Evolutionary conservation across 164 flowering plant genomes (phyloP), one percentile per base, ranked within the genome.

Genomic region (Magnolia changhungtana): DNA sequence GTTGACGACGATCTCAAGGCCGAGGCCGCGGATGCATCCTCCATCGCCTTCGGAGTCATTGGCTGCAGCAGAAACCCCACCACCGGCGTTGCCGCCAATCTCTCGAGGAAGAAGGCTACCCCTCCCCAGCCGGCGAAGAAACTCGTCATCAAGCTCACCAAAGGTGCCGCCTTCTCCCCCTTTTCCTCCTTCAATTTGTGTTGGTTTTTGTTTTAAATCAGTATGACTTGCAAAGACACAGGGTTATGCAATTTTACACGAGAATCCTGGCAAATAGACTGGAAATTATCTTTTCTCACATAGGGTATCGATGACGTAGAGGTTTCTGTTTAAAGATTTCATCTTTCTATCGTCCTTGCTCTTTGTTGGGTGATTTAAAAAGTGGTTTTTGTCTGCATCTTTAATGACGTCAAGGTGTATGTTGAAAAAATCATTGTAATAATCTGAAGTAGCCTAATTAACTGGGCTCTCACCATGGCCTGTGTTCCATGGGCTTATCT

Each of bases 121-220:
- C 94, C 89, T 4, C 98, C 98, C 73, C 96, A 90, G 82, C 98
- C 98, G 1, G 71, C 92, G 13, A 95, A 95, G 85, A 91, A 92
- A 82, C 91, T 95, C 65, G 94, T 95, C 61, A 95, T 95, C 81
- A 91, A 90, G 89, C 90, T 88, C 72, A 11, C 78, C 37, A 95
- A 92, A 93, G 98, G 98, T 92, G 71, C 21, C 50, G 27, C 71
- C 10, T 49, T 71, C 16, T 27, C 20, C 61, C 52, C 1, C 4
- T 45, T 45, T 65, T 45, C 18, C 65, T 13, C 7, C 45, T 5
- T 37, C 45, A 37, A 37, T 37, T 55, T 55, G 3, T 14, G 13
- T 55, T 55, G 16, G 61, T 55, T 55, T 55, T 55, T 55, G 61
- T 16, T 37, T 37, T 37, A 37, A 37, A 37, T 37, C 45, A 37